Evolutionary conservation across 2,329 filamentous ascomycete species (phyloP).

Genomic region (Colletotrichum scovillei): DNA sequence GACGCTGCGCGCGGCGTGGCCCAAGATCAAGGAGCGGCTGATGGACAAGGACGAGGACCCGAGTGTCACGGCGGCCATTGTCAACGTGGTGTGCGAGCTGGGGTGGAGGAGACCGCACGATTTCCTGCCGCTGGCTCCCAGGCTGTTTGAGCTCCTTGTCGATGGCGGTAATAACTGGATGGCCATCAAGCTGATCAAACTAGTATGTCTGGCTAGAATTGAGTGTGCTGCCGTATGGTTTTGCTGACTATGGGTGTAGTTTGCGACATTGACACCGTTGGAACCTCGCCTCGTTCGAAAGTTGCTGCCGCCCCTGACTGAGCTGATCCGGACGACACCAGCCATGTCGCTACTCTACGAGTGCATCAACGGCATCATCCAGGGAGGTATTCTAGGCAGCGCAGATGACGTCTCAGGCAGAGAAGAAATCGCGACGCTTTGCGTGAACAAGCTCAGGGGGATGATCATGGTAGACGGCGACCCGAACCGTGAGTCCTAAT

Average conservation of each 20-base stretch:
- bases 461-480: slow-evolving; percentile 96
- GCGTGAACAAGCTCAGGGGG: slow-evolving; percentile 90
- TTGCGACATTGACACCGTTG: slow-evolving; percentile 91
- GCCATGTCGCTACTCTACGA: slow-evolving; percentile 99
- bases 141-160: slow-evolving; percentile 91
- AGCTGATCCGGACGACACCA: slow-evolving; percentile 92
- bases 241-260: slow-evolving; percentile 61
- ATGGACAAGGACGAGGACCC: slow-evolving; percentile 91
- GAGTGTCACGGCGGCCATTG: slow-evolving; percentile 93
- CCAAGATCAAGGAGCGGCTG: slow-evolving; percentile 94
- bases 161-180: slow-evolving; percentile 99
- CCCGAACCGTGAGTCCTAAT: slow-evolving; percentile 78
- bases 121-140: slow-evolving; percentile 90
- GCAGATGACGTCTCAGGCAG: slow-evolving; percentile 83
- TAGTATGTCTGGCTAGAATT: slow-evolving; percentile 64
- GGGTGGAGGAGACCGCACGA: slow-evolving; percentile 95
- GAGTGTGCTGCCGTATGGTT: not conserved
- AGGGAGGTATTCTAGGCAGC: slow-evolving; percentile 90
- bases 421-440: slow-evolving; percentile 92
- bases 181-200: slow-evolving; percentile 98
- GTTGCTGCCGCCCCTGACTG: slow-evolving; percentile 88
- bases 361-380: slow-evolving; percentile 98
- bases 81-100: slow-evolving; percentile 96
- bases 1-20: slow-evolving; percentile 91
- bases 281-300: slow-evolving; percentile 94